Evolutionary conservation across 2,329 filamentous ascomycete species (phyloP).

Genomic region (Curvularia verruculosa): DNA sequence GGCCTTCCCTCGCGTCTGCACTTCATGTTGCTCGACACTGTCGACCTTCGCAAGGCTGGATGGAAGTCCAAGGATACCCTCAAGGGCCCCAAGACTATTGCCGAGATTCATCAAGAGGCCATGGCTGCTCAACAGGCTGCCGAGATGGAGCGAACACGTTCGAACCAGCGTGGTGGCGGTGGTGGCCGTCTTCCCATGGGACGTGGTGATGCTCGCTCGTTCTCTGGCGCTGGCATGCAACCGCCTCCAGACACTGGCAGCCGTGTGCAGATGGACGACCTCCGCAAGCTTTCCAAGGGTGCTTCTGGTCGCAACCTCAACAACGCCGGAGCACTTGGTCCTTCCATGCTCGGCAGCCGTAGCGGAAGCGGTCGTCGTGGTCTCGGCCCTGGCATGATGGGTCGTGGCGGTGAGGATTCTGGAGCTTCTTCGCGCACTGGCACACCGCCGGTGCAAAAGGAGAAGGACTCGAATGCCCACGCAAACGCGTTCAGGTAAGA

Average conservation of each 20-base stretch:
- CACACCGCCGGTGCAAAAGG: constrained; percentile 75
- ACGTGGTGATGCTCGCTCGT: constrained; percentile 85
- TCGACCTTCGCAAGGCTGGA: constrained; percentile 77
- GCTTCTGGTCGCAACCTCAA: constrained; percentile 64
- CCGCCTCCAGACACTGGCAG: constrained; percentile 75
- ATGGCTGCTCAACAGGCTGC: constrained; percentile 80
- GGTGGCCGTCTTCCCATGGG: constrained; percentile 73
- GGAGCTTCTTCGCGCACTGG: constrained; percentile 86
- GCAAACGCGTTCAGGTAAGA: constrained; percentile 94
- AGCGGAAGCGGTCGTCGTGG: constrained; percentile 85
- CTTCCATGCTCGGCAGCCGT: constrained; percentile 83
- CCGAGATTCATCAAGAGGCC: constrained; percentile 86
- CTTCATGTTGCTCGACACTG: constrained; percentile 96
- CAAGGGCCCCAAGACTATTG: constrained; percentile 96
- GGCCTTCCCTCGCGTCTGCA: constrained; percentile 80
- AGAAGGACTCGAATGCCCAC: constrained; percentile 68
- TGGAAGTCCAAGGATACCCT: constrained; percentile 89
- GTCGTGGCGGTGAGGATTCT: constrained; percentile 82
- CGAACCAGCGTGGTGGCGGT: constrained; percentile 73
- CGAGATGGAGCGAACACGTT: constrained; percentile 66
- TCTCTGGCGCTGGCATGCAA: constrained; percentile 73
- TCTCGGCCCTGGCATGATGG: constrained; percentile 72
- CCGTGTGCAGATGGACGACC: constrained; percentile 88
- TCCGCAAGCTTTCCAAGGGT: constrained; percentile 76
- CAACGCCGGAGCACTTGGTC: constrained; percentile 68